A percentile compares a stretch with the other conserved stretches of the same genome.
Conservation (phyloP, 2,329 filamentous ascomycete species). For the Penicillium sp. region DNA sequence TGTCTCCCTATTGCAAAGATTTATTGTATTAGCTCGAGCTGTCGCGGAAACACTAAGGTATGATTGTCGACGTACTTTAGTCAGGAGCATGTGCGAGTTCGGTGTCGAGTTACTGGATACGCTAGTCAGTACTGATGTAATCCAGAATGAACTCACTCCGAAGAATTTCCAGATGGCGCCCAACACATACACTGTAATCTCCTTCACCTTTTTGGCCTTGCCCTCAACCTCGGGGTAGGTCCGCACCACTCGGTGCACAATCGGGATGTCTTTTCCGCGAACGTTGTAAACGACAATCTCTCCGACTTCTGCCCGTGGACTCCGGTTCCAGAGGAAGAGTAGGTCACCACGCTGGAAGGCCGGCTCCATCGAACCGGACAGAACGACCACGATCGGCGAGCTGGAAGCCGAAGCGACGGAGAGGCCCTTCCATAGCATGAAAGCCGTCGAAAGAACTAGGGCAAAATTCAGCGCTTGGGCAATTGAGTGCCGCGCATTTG, state of each 20-base stretch:
- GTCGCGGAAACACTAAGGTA: neutral
- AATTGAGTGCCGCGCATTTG: slow-evolving; percentile 75
- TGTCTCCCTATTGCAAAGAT: slow-evolving; percentile 64
- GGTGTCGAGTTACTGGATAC: slow-evolving; percentile 23
- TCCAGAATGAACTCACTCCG: neutral
- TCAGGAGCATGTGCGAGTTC: slow-evolving; percentile 64
- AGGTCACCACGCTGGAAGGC: slow-evolving; percentile 65
- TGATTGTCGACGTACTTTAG: slow-evolving; percentile 55
- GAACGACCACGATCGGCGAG: slow-evolving; percentile 65
- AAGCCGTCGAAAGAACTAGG: slow-evolving; percentile 80
- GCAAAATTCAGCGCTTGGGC: slow-evolving; percentile 86
- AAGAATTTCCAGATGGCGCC: neutral
- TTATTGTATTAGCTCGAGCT: slow-evolving; percentile 1
- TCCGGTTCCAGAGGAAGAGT: slow-evolving; percentile 63
- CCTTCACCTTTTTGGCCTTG: slow-evolving; percentile 36
- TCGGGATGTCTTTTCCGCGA: slow-evolving; percentile 83
- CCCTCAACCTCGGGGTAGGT: slow-evolving; percentile 52
- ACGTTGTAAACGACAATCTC: slow-evolving; percentile 82
- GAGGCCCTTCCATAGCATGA: slow-evolving; percentile 94
- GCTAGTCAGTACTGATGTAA: slow-evolving; percentile 1
- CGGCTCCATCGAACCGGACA: slow-evolving; percentile 67
- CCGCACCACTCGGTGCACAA: slow-evolving; percentile 89
- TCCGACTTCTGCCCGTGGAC: slow-evolving; percentile 63
- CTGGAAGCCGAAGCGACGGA: slow-evolving; percentile 73
- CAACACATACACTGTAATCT: slow-evolving; percentile 29